A percentile compares a stretch with the other conserved stretches of the same genome.
Conservation (phyloP, 352 stramenopile species). For the Phytophthora gonapodyides region DNA sequence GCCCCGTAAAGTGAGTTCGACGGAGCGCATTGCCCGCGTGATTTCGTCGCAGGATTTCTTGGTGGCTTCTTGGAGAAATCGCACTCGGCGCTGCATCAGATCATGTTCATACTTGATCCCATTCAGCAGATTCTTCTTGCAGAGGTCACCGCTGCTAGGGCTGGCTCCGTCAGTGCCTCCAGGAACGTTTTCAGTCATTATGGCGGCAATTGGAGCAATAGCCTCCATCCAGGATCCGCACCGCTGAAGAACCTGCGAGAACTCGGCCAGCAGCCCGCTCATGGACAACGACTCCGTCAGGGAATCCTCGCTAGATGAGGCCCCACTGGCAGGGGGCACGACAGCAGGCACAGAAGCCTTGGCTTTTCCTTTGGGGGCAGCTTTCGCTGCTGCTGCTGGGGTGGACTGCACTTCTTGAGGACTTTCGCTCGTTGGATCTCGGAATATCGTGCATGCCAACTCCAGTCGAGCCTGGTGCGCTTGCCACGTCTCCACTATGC, state of each 20-base stretch:
- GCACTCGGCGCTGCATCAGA: constrained; percentile 53
- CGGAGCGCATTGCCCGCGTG: constrained; percentile 42
- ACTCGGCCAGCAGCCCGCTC: constrained; percentile 50
- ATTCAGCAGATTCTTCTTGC: constrained; percentile 56
- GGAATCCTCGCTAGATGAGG: constrained; percentile 22
- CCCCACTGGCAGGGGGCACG: constrained; percentile 18
- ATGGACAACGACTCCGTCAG: constrained; percentile 38
- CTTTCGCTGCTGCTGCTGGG: constrained; percentile 29
- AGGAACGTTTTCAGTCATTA: constrained; percentile 22
- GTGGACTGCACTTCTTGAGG: constrained; percentile 20
- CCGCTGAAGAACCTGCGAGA: constrained; percentile 49
- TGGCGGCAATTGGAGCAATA: constrained; percentile 18
- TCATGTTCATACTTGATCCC: constrained; percentile 68
- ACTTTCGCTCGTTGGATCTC: constrained; percentile 30
- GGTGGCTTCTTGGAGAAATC: constrained; percentile 48
- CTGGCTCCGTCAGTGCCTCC: background rate
- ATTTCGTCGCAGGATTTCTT: constrained; percentile 57
- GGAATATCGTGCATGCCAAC: constrained; percentile 47
- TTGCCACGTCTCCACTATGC: constrained; percentile 40
- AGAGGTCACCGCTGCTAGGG: constrained; percentile 24
- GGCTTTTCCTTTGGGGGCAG: constrained; percentile 43
- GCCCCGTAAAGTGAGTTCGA: constrained; percentile 55
- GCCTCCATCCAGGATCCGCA: constrained; percentile 50
- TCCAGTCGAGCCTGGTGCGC: constrained; percentile 35
- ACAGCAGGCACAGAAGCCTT: constrained; percentile 34